Conservation (phyloP, 371 early-diverging fungal genomes). For the Mucor saturninus region DNA sequence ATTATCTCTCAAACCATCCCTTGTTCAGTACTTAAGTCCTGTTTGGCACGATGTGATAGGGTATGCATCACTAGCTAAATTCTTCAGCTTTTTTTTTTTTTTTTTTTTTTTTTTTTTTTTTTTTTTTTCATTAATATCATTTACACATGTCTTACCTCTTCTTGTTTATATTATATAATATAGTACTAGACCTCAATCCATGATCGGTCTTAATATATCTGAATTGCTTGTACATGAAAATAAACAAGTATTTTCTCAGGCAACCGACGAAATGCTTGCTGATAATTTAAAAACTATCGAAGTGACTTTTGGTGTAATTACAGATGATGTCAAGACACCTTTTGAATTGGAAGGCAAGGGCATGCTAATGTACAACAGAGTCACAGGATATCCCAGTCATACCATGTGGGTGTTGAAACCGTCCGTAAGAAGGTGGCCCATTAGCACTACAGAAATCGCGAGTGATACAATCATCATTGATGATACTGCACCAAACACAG, state of each 20-base stretch:
- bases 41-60: constrained; percentile 64
- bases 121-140: background rate
- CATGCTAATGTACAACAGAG: constrained; percentile 84
- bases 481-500: background rate
- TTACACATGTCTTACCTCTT: background rate
- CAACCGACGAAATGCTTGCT: constrained; percentile 65
- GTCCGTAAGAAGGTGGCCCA: constrained; percentile 28
- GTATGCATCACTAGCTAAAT: constrained; percentile 31
- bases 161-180: background rate
- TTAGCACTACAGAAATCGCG: background rate
- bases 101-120: too few relatives aligned
- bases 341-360: constrained; percentile 88
- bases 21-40: constrained; percentile 63
- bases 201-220: constrained; percentile 54
- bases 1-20: constrained; percentile 51
- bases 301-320: constrained; percentile 68
- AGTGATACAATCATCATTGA: background rate
- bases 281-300: constrained; percentile 82
- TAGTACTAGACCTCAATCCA: constrained; percentile 54
- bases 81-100: too few relatives aligned
- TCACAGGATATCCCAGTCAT: constrained; percentile 71
- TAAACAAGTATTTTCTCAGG: constrained; percentile 69
- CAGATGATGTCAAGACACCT: constrained; percentile 41
- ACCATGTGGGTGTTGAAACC: constrained; percentile 88
- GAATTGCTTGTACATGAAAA: constrained; percentile 54